These are phyloP conservation scores for Lepiota venenata DNA, from an alignment of 768 basidiomycete species.

Conservation along the genomic window DNA sequence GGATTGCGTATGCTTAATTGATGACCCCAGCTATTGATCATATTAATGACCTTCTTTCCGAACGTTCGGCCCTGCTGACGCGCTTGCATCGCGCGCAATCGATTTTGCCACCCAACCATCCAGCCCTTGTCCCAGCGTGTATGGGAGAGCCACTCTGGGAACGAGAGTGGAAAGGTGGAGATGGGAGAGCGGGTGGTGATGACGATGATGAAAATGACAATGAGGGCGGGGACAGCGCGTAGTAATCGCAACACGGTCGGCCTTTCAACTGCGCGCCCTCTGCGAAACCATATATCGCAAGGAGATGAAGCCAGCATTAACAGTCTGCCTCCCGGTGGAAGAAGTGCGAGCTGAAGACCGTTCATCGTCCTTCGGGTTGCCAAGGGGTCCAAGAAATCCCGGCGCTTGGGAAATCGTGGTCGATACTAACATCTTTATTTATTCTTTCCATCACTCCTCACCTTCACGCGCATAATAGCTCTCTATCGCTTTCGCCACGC, in stretches of 20 bases:
- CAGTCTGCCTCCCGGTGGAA: no score
- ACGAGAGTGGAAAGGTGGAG: slow-evolving; percentile 79
- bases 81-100: slow-evolving; percentile 60
- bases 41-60: slow-evolving; percentile 60
- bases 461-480: no score
- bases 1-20: slow-evolving; percentile 8
- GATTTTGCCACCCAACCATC: slow-evolving; percentile 58
- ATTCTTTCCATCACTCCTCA: no score
- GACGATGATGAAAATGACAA: slow-evolving; percentile 43
- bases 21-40: slow-evolving; percentile 75
- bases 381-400: no score
- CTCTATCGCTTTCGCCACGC: no score
- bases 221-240: slow-evolving; percentile 16
- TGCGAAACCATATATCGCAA: no score
- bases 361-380: no score
- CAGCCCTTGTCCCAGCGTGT: slow-evolving; percentile 36
- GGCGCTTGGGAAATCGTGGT: no score
- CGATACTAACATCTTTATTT: no score
- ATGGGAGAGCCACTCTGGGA: slow-evolving; percentile 62
- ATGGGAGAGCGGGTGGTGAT: slow-evolving; percentile 44
- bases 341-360: no score
- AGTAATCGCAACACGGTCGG: background rate
- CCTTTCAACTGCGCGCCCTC: background rate
- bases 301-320: no score
- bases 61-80: slow-evolving; percentile 52